Conservation (phyloP, 768 basidiomycete genomes). For the Boletus sensibilis region DNA sequence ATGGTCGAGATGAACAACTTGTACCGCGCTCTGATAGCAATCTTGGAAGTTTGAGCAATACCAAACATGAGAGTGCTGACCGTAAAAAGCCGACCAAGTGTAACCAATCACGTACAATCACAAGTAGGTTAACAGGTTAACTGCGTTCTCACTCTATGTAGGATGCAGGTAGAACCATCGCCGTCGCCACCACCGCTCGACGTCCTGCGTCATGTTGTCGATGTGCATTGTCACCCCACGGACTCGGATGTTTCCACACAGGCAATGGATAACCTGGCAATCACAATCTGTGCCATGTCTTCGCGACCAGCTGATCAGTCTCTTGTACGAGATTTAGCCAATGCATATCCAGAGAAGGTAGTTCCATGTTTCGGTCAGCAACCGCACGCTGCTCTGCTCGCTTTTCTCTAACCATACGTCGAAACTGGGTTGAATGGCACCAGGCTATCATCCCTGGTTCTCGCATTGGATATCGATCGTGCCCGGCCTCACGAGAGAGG, state of each 20-base stretch:
- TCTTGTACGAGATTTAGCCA: constrained; percentile 66
- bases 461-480: constrained; percentile 67
- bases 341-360: constrained; percentile 59
- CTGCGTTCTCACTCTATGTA: background rate
- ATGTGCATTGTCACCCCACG: constrained; percentile 93
- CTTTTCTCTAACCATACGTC: constrained; percentile 10
- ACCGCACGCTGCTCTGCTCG: constrained; percentile 7
- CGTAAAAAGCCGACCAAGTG: background rate
- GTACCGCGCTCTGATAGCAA: constrained; percentile 4
- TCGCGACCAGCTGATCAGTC: constrained; percentile 64
- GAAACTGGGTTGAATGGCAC: constrained; percentile 6
- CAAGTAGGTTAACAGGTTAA: background rate
- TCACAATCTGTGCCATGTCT: constrained; percentile 85
- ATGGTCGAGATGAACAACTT: constrained; percentile 1
- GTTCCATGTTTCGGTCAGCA: constrained; percentile 86
- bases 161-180: background rate
- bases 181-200: constrained; percentile 26
- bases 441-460: constrained; percentile 96
- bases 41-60: constrained; percentile 6
- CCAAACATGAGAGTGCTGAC: constrained; percentile 16
- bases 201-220: constrained; percentile 70
- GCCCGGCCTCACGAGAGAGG: constrained; percentile 49
- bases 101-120: background rate
- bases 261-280: constrained; percentile 54
- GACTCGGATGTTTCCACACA: constrained; percentile 55